Conservation (phyloP, 192 early-diverging fungal genomes). For the Entophlyctis helioformis region DNA sequence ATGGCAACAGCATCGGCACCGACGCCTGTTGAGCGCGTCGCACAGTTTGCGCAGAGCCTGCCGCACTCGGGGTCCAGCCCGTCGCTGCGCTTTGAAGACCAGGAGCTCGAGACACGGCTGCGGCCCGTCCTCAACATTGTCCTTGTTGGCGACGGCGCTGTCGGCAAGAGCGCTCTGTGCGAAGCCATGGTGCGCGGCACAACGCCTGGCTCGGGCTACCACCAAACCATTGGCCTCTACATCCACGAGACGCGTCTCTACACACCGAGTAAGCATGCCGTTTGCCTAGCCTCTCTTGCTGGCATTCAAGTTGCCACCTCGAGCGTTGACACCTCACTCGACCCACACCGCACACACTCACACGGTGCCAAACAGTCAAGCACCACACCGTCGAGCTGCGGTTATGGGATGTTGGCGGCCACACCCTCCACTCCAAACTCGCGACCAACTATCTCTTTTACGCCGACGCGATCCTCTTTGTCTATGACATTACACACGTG, state of each 20-base stretch:
- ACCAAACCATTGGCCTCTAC: constrained; percentile 16
- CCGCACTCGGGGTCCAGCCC: too few species aligned
- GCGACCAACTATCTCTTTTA: constrained; percentile 5
- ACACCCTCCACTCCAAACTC: constrained; percentile 12
- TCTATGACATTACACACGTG: constrained; percentile 17
- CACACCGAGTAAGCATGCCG: background rate
- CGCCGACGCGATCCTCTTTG: constrained; percentile 9
- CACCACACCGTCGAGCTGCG: too few species aligned
- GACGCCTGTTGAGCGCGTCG: too few species aligned
- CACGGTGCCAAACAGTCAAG: constrained; percentile 1
- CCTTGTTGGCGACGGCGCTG: constrained; percentile 22
- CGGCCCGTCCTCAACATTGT: constrained; percentile 3
- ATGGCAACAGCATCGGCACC: too few species aligned
- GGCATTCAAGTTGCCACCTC: background rate
- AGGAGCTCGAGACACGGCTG: too few species aligned
- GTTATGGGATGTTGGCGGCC: constrained; percentile 22
- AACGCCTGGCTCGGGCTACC: constrained; percentile 7
- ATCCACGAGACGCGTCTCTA: constrained; percentile 6
- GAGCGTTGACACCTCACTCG: background rate
- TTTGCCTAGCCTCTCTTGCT: background rate
- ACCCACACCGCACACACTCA: background rate
- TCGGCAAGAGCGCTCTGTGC: constrained; percentile 18
- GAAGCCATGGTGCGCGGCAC: too few species aligned
- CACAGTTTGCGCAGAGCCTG: too few species aligned
- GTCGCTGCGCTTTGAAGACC: too few species aligned